Conservation (phyloP, 1,284 basidiomycete species). For the Cutaneotrichosporon dermatis region DNA sequence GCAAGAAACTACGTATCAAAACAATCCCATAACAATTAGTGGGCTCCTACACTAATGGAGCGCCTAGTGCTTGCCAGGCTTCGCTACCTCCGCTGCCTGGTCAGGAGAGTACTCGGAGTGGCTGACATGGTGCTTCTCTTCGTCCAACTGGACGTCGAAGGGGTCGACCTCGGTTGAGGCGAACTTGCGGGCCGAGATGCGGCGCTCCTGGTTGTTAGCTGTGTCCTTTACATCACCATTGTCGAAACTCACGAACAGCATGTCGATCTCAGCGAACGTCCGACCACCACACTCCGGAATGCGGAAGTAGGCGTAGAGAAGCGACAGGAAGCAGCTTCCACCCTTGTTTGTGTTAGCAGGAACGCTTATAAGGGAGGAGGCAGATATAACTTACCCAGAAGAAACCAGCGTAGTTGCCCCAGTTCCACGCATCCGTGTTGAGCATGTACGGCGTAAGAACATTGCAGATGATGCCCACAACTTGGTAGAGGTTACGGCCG, state of each 20-base stretch:
- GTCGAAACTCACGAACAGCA: slow-evolving; percentile 37
- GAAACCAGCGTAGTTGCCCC: slow-evolving; percentile 36
- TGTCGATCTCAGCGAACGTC: slow-evolving; percentile 50
- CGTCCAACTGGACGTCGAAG: slow-evolving; percentile 15
- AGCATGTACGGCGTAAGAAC: slow-evolving; percentile 52
- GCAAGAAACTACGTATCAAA: too few relatives aligned
- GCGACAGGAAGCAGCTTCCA: slow-evolving; percentile 38
- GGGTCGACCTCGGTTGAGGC: slow-evolving; percentile 21
- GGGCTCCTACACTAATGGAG: too few relatives aligned
- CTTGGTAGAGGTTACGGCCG: slow-evolving; percentile 48
- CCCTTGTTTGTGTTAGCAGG: slow-evolving; percentile 36
- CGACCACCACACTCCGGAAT: slow-evolving; percentile 46
- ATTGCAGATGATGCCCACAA: slow-evolving; percentile 48
- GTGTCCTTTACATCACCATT: background rate
- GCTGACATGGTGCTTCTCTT: slow-evolving; percentile 1
- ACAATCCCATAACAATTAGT: too few relatives aligned
- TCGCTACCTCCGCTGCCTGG: background rate
- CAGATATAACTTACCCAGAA: slow-evolving; percentile 24
- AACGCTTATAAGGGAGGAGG: slow-evolving; percentile 28
- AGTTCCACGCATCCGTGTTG: slow-evolving; percentile 50
- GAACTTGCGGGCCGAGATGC: slow-evolving; percentile 31
- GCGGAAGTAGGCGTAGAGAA: slow-evolving; percentile 27
- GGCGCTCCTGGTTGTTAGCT: slow-evolving; percentile 10
- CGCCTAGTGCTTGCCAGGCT: too few relatives aligned
- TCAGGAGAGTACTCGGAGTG: background rate